Evolutionary conservation across 768 basidiomycete species (phyloP).

Genomic region (Rhodotorula kratochvilovae): DNA sequence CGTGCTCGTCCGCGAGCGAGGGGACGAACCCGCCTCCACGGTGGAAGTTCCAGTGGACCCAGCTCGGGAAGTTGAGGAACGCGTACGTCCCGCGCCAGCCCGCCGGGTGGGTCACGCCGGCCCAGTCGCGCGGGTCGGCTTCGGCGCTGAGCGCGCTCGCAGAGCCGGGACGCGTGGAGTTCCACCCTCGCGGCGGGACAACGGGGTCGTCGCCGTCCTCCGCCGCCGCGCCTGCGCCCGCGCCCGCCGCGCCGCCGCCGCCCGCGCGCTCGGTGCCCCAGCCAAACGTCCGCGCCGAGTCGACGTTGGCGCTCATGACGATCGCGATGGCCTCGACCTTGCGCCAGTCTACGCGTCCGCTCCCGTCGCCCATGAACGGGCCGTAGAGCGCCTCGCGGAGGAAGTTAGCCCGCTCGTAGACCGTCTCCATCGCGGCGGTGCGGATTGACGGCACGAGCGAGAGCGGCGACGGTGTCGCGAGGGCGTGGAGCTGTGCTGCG

Average conservation of each 20-base stretch:
- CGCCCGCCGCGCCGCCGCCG: background rate
- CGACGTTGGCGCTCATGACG: slow-evolving; percentile 8
- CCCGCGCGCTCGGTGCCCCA: background rate
- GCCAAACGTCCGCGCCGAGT: background rate
- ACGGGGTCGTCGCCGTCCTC: background rate
- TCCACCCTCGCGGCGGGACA: slow-evolving; percentile 10
- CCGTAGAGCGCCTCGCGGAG: background rate
- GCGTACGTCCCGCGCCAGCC: slow-evolving; percentile 22
- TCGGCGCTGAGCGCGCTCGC: background rate
- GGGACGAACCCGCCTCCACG: background rate
- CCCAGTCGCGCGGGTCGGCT: slow-evolving; percentile 15
- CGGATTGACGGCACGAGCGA: background rate
- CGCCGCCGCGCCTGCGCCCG: background rate
- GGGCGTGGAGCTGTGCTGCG: slow-evolving; percentile 18
- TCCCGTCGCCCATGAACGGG: slow-evolving; percentile 11
- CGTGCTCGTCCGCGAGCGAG: slow-evolving; percentile 21
- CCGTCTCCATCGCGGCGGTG: slow-evolving; percentile 21
- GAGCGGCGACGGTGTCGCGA: slow-evolving; percentile 11
- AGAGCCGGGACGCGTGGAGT: background rate
- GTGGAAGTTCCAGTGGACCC: background rate
- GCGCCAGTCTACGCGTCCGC: slow-evolving; percentile 21
- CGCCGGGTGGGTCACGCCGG: slow-evolving; percentile 16
- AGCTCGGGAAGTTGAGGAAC: slow-evolving; percentile 24
- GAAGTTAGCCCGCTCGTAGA: slow-evolving; percentile 19
- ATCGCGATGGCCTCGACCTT: slow-evolving; percentile 19